Percentiles rank a stretch among this genome's conserved stretches.
Conservation (phyloP, 2,329 filamentous ascomycete species). For the Botrytis deweyae region DNA sequence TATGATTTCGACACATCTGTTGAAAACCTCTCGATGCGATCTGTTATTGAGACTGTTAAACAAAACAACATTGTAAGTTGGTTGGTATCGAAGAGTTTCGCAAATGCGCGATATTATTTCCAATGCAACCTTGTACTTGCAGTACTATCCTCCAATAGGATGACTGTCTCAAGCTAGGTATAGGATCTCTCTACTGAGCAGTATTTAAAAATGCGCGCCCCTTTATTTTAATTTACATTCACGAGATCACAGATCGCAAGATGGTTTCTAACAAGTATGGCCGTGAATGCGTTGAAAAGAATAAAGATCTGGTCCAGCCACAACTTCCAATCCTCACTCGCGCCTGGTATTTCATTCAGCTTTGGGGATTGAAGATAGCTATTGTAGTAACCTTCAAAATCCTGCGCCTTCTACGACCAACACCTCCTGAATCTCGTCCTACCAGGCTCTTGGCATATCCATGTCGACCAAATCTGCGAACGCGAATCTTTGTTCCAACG, state of each 20-base stretch:
- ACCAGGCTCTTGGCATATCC: conserved; percentile 27
- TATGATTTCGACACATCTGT: background rate
- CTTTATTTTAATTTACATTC: background rate
- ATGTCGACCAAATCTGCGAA: conserved; percentile 33
- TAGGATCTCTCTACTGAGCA: background rate
- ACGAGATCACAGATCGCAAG: background rate
- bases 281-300: background rate
- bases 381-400: conserved; percentile 19
- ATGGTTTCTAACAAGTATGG: conserved; percentile 13
- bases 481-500: conserved; percentile 45
- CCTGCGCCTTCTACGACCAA: conserved; percentile 14
- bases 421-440: conserved; percentile 19
- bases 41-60: background rate
- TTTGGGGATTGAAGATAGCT: conserved; percentile 24
- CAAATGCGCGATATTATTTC: background rate
- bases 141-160: conserved; percentile 13
- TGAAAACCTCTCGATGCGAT: background rate
- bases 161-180: background rate
- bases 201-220: background rate
- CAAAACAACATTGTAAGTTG: background rate
- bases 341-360: conserved; percentile 22
- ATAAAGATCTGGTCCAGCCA: conserved; percentile 17
- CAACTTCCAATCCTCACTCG: conserved; percentile 21
- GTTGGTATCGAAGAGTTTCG: background rate
- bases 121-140: background rate